Evolutionary conservation across 2,329 filamentous ascomycete genomes (phyloP).

Genomic region (Pseudohalonectria lignicola): DNA sequence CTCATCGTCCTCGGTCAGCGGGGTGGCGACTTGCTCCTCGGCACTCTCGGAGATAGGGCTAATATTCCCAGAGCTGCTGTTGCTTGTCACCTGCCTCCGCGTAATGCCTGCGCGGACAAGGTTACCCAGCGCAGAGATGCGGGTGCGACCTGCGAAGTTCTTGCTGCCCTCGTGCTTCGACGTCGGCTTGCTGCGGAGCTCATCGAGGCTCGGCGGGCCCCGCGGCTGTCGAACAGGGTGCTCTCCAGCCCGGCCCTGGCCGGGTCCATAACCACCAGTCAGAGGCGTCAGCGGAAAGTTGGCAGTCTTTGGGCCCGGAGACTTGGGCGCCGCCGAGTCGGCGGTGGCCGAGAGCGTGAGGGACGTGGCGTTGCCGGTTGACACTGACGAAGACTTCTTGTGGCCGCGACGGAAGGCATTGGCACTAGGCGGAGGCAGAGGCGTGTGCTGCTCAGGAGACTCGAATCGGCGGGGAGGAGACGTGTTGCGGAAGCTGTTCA

Average conservation of each 20-base stretch:
- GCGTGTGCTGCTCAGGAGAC: conserved; percentile 55
- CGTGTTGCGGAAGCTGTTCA: conserved; percentile 45
- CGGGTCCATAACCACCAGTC: conserved; percentile 82
- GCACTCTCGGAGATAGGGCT: conserved; percentile 80
- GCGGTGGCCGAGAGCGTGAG: conserved; percentile 27
- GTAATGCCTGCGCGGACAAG: conserved; percentile 83
- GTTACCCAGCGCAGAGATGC: conserved; percentile 83
- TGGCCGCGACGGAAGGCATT: conserved; percentile 90
- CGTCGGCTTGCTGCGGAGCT: conserved; percentile 81
- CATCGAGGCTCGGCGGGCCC: conserved; percentile 82
- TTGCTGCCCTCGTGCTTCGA: conserved; percentile 91
- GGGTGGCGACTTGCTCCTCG: conserved; percentile 51
- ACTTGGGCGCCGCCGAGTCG: conserved; percentile 38
- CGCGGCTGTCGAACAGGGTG: conserved; percentile 89
- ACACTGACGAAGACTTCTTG: conserved; percentile 76
- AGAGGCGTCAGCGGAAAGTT: conserved; percentile 70
- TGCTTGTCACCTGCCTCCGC: conserved; percentile 67
- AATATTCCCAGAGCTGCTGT: conserved; percentile 65
- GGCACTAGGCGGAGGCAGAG: conserved; percentile 77
- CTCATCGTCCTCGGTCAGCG: conserved; percentile 65
- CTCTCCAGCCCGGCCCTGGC: conserved; percentile 85
- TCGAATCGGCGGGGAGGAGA: conserved; percentile 56
- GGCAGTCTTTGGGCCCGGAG: conserved; percentile 64
- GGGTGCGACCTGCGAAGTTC: conserved; percentile 91
- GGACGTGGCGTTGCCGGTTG: conserved; percentile 40